A percentile compares a stretch with the other conserved stretches of the same genome.
Conservation (phyloP, 208 protist species). For the Novymonas esmeraldas region DNA sequence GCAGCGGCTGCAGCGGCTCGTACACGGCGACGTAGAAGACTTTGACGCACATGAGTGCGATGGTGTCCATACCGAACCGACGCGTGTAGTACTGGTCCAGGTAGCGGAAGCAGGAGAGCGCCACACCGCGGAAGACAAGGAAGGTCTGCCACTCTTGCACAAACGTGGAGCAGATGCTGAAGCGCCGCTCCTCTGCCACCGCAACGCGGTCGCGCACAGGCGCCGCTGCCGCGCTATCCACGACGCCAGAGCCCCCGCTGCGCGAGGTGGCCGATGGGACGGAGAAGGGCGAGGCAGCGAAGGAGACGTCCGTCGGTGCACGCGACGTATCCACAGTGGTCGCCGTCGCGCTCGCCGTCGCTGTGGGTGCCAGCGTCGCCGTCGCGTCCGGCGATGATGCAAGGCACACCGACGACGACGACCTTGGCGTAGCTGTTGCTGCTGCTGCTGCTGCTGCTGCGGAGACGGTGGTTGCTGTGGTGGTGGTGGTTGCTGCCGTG, state of each 20-base stretch:
- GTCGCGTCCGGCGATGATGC: background rate
- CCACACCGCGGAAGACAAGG: constrained; percentile 54
- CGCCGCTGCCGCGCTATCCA: background rate
- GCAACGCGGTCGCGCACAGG: background rate
- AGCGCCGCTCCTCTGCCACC: constrained; percentile 8
- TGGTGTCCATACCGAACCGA: constrained; percentile 65
- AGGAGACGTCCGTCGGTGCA: too few relatives aligned
- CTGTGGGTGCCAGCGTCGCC: background rate
- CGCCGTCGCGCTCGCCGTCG: background rate
- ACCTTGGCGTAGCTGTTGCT: background rate
- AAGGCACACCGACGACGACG: background rate
- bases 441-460: background rate
- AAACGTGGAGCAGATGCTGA: constrained; percentile 49
- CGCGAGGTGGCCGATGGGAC: background rate
- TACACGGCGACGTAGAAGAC: constrained; percentile 84
- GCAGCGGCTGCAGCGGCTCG: constrained; percentile 45
- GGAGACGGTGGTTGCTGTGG: background rate
- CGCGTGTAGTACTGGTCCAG: constrained; percentile 83
- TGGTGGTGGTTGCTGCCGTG: background rate
- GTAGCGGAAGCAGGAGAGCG: constrained; percentile 85
- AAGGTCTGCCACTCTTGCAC: constrained; percentile 64
- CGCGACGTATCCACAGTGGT: background rate
- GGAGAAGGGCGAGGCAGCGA: background rate
- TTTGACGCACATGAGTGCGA: constrained; percentile 75
- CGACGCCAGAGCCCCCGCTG: background rate